phyloP scores from a whole-genome alignment of 345 rosid species.

The Populus alba region DNA sequence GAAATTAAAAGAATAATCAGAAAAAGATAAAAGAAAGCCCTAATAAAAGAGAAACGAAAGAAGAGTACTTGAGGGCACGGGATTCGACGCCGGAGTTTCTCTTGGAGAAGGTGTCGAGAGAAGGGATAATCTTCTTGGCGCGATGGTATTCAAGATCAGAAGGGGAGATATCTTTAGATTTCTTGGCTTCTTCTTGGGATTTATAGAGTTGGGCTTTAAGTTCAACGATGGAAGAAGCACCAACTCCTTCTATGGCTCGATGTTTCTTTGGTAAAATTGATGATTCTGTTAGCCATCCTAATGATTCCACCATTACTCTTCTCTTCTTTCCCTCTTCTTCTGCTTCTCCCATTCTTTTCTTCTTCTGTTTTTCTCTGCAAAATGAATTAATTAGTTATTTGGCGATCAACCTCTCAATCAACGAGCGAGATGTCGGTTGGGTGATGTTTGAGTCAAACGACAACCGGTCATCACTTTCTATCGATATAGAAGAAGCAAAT shows the following conservation, averaged over 20 bases:
- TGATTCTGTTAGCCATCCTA: slow-evolving; percentile 96
- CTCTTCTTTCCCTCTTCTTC: slow-evolving; percentile 46
- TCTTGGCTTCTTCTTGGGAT: slow-evolving; percentile 78
- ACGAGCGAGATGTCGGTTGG: too few relatives aligned
- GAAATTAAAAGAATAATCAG: slow-evolving; percentile 4
- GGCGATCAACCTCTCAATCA: too few relatives aligned
- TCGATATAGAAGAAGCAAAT: too few relatives aligned
- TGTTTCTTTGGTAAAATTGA: slow-evolving; percentile 86
- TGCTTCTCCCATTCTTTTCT: slow-evolving; percentile 30
- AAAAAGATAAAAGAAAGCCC: neutral
- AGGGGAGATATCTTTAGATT: slow-evolving; percentile 54
- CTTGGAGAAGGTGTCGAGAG: slow-evolving; percentile 50
- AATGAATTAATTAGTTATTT: too few relatives aligned
- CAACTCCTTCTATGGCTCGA: slow-evolving; percentile 84
- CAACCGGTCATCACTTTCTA: too few relatives aligned
- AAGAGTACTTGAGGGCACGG: slow-evolving; percentile 60
- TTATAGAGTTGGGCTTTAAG: slow-evolving; percentile 88
- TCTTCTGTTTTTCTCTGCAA: neutral
- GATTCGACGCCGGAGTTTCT: slow-evolving; percentile 81
- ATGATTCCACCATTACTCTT: slow-evolving; percentile 70
- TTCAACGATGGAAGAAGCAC: slow-evolving; percentile 77
- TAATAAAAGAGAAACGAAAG: neutral
- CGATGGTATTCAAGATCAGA: slow-evolving; percentile 62
- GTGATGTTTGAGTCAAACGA: too few relatives aligned
- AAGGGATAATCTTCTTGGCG: slow-evolving; percentile 57